A percentile compares a stretch with the other conserved stretches of the same genome.
Conservation (phyloP, 1,139 yeast genomes). For the Candida frijolesensis region DNA sequence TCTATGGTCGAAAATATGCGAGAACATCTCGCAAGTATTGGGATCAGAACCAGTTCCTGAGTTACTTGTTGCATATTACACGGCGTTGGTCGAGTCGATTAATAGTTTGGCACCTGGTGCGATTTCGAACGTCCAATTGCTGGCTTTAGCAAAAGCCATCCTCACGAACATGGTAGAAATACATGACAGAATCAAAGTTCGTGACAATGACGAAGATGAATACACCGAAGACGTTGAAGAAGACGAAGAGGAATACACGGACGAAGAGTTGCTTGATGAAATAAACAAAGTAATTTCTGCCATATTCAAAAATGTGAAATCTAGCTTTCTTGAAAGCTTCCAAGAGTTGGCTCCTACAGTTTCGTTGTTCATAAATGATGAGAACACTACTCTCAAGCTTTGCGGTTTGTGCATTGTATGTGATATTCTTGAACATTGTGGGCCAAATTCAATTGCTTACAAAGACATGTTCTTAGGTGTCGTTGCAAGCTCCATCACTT, state of each 20-base stretch:
- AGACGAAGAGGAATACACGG: slow-evolving; percentile 83
- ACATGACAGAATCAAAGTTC: slow-evolving; percentile 68
- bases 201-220: slow-evolving; percentile 71
- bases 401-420: slow-evolving; percentile 83
- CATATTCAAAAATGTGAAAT: slow-evolving; percentile 65
- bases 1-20: slow-evolving; percentile 73
- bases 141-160: slow-evolving; percentile 60
- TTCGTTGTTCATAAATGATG: slow-evolving; percentile 60
- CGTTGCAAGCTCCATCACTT: slow-evolving; percentile 65
- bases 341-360: slow-evolving; percentile 58
- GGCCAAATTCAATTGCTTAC: slow-evolving; percentile 64
- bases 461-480: slow-evolving; percentile 66
- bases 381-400: slow-evolving; percentile 65
- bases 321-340: slow-evolving; percentile 65
- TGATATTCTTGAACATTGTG: slow-evolving; percentile 79
- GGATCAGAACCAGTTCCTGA: slow-evolving; percentile 84
- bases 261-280: slow-evolving; percentile 86
- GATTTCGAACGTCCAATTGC: slow-evolving; percentile 60
- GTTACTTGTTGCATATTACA: slow-evolving; percentile 74
- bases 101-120: slow-evolving; percentile 66
- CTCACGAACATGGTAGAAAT: slow-evolving; percentile 66
- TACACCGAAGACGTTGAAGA: slow-evolving; percentile 75
- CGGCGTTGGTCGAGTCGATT: slow-evolving; percentile 69
- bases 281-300: slow-evolving; percentile 77
- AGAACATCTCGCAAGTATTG: slow-evolving; percentile 68